phyloP scores from a whole-genome alignment of 257 asterid genomes.

The Capsicum rhomboideum region DNA sequence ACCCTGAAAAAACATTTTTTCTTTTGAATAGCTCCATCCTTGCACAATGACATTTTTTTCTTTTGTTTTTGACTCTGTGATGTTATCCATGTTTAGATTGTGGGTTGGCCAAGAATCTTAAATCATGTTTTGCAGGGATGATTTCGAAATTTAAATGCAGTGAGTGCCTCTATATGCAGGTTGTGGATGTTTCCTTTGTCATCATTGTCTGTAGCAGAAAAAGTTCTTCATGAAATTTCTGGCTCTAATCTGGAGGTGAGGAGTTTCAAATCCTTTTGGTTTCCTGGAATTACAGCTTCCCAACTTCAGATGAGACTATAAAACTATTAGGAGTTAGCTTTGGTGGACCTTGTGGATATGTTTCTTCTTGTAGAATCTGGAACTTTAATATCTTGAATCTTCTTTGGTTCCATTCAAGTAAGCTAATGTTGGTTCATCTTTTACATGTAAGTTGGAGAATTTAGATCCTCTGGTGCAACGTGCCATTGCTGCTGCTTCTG shows the following conservation, averaged over 20 bases:
- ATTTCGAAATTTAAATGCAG: not conserved
- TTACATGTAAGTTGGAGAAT: conserved; percentile 58
- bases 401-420: not conserved
- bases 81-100: not conserved
- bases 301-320: not conserved
- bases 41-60: not conserved
- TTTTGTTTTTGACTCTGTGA: not conserved
- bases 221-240: conserved; percentile 43
- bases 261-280: not conserved
- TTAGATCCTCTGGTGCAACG: conserved; percentile 88
- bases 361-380: conserved; percentile 11
- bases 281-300: not conserved
- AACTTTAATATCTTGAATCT: not conserved
- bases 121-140: not conserved
- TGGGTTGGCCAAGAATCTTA: not conserved
- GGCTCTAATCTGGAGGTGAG: conserved; percentile 60
- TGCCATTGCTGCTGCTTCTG: conserved; percentile 74
- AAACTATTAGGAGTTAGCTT: conserved; percentile 1
- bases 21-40: not conserved
- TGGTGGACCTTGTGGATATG: conserved; percentile 4
- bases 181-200: conserved; percentile 86
- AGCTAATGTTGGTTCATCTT: conserved; percentile 13
- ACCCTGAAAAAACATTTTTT: not conserved
- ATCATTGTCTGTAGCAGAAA: conserved; percentile 64
- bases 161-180: conserved; percentile 33